Evolutionary conservation across 331 rosid species (phyloP), one percentile per base, ranked within the genome.

Genomic region (Rhamnella rubrinervis): DNA sequence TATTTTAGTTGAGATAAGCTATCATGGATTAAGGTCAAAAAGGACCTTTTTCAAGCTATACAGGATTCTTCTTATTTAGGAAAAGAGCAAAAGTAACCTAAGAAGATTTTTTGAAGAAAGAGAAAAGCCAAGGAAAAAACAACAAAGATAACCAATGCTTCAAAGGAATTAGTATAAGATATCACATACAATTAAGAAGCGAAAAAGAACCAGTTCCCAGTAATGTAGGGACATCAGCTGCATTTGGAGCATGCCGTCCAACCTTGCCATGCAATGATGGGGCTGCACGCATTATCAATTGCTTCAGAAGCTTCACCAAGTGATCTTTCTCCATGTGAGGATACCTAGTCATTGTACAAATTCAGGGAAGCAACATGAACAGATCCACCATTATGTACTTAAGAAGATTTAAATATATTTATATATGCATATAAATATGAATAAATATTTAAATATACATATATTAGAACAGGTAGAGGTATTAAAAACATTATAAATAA

Each of bases 121-220:
- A 16, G 15, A 62, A 62, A 52, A 51, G 52, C 47, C 28, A 26
- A 31, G 19, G 60, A 6, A 37, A 38, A 20, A 64, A 53, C 55
- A 73, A 61, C 64, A 16, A 52, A 60, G 68, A 71, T 20, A 55
- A 73, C 65, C 53, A 21, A 68, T 13, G 7, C 41, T 62, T 68
- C 60, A 67, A 73, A 70, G 75, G 58, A 61, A 81, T 65, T 70
- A 75, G 59, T 51, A 58, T 68, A 73, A 55, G 37, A 74, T 71
- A 72, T 76, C 78, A 85, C 96, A 15, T 92, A 92, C 97, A 44
- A 59, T 87, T 81, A 61, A 92, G 82, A 89, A 92, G 93, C 4
- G 97, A 92, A 81, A 89, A 92, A 62, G 96, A 84, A 50, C 87
- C 96, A 10, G 86, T 66, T 89, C 97, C 97, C 81, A 92, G 89